A percentile compares a stretch with the other conserved stretches of the same genome.
These are phyloP conservation scores for Starmerella davenportii DNA, from an alignment of 805 yeast genomes.

Conservation along the genomic window DNA sequence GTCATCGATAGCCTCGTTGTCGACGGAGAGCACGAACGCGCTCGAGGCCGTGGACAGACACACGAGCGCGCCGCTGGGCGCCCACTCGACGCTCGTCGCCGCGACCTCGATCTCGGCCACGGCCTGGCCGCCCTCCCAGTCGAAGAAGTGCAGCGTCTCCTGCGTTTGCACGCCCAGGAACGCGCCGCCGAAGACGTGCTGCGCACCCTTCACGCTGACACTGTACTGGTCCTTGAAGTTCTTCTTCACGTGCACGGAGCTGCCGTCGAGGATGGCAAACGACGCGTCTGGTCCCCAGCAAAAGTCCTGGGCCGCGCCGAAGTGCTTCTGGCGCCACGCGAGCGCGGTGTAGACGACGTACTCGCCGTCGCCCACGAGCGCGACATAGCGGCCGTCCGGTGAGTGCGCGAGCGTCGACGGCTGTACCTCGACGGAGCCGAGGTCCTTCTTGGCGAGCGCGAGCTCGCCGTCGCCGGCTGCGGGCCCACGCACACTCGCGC, in stretches of 20 bases:
- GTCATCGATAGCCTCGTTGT: slow-evolving; percentile 45
- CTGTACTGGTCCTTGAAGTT: slow-evolving; percentile 55
- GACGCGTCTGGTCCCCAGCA: slow-evolving; percentile 91
- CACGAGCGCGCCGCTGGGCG: slow-evolving; percentile 79
- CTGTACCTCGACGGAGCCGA: slow-evolving; percentile 86
- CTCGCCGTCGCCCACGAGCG: slow-evolving; percentile 97
- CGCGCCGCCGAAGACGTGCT: slow-evolving; percentile 76
- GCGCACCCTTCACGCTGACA: slow-evolving; percentile 46
- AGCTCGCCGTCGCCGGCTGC: slow-evolving; percentile 31
- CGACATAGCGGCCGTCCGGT: slow-evolving; percentile 92
- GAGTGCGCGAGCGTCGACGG: slow-evolving; percentile 80
- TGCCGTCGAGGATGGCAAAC: slow-evolving; percentile 60
- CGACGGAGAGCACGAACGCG: slow-evolving; percentile 52
- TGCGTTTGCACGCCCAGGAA: slow-evolving; percentile 59
- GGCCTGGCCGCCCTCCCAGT: slow-evolving; percentile 75
- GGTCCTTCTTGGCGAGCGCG: slow-evolving; percentile 64
- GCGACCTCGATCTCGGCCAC: slow-evolving; percentile 80
- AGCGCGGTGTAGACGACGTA: slow-evolving; percentile 87
- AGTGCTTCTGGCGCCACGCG: slow-evolving; percentile 94
- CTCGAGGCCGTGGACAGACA: slow-evolving; percentile 53
- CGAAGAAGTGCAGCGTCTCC: slow-evolving; percentile 73
- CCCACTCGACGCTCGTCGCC: slow-evolving; percentile 66
- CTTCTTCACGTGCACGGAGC: slow-evolving; percentile 46
- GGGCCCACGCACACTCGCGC: slow-evolving; percentile 38
- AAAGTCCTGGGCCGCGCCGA: slow-evolving; percentile 77